Evolutionary conservation across 257 asterid genomes (phyloP).

Genomic region (Gentiana dahurica): DNA sequence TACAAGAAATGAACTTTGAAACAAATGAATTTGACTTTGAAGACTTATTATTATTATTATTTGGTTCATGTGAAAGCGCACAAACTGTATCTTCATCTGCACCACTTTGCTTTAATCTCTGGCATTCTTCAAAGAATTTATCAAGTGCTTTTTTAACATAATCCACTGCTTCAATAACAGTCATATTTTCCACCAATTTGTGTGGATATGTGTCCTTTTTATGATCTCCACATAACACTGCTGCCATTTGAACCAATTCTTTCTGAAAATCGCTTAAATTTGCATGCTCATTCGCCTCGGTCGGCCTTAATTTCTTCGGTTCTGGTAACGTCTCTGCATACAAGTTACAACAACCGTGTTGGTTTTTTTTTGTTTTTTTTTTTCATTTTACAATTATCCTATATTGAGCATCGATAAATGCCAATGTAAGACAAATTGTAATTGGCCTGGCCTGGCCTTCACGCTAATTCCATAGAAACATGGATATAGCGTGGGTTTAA

Average conservation of each 20-base stretch:
- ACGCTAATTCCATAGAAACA: too few relatives aligned
- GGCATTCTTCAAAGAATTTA: conserved; percentile 45
- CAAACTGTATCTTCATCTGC: conserved; percentile 34
- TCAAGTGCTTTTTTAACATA: conserved; percentile 41
- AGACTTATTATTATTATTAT: conserved; percentile 1
- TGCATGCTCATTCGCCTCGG: conserved; percentile 46
- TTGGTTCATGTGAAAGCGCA: conserved; percentile 1
- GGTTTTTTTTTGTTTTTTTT: too few relatives aligned
- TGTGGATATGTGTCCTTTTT: conserved; percentile 29
- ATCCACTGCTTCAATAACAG: conserved; percentile 43
- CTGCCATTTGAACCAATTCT: conserved; percentile 65
- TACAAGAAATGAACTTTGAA: conserved; percentile 18
- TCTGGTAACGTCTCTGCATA: conserved; percentile 39
- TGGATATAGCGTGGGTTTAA: too few relatives aligned
- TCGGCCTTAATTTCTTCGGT: conserved; percentile 39
- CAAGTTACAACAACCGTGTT: too few relatives aligned
- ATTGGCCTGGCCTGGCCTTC: too few relatives aligned
- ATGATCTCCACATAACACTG: conserved; percentile 56
- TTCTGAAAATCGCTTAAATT: conserved; percentile 52
- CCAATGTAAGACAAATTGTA: too few relatives aligned
- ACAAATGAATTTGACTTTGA: conserved; percentile 13
- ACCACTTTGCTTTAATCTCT: conserved; percentile 34
- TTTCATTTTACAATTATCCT: too few relatives aligned
- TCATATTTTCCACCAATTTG: conserved; percentile 40
- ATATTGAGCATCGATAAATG: too few relatives aligned